These are phyloP conservation scores for Sophora flavescens DNA, from an alignment of 306 rosid genomes.

Conservation along the genomic window DNA sequence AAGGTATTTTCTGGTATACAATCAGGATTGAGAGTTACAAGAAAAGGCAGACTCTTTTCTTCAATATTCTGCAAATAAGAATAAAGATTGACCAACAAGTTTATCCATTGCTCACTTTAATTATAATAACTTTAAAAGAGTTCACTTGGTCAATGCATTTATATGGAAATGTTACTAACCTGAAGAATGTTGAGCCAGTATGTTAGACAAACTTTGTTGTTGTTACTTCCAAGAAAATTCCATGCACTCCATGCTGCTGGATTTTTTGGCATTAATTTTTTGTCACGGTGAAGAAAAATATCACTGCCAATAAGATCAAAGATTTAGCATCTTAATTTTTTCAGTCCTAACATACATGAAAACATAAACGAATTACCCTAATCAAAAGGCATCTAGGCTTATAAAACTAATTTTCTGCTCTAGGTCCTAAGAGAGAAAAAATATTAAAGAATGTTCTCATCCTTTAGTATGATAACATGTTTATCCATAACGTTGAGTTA, in stretches of 20 bases:
- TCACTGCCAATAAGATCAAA: slow-evolving; percentile 82
- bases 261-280: slow-evolving; percentile 88
- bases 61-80: slow-evolving; percentile 73
- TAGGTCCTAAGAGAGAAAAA: neutral
- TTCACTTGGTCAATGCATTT: slow-evolving; percentile 23
- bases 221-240: slow-evolving; percentile 83
- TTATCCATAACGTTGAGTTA: slow-evolving; percentile 3
- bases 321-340: slow-evolving; percentile 19
- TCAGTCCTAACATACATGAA: neutral
- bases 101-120: neutral
- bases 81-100: slow-evolving; percentile 26
- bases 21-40: slow-evolving; percentile 89
- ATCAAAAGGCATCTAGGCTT: neutral
- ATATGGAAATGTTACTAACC: slow-evolving; percentile 55
- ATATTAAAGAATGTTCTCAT: neutral
- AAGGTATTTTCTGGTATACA: slow-evolving; percentile 66
- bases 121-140: neutral
- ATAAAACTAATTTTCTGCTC: slow-evolving; percentile 15
- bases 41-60: slow-evolving; percentile 67
- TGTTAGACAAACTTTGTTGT: slow-evolving; percentile 75
- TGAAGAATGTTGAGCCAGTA: slow-evolving; percentile 97
- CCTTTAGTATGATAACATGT: neutral
- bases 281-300: slow-evolving; percentile 90
- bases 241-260: slow-evolving; percentile 98
- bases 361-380: neutral